A percentile compares a stretch with the other conserved stretches of the same genome.
Conservation (phyloP, 1,284 basidiomycete species). For the Cutaneotrichosporon sp. region DNA sequence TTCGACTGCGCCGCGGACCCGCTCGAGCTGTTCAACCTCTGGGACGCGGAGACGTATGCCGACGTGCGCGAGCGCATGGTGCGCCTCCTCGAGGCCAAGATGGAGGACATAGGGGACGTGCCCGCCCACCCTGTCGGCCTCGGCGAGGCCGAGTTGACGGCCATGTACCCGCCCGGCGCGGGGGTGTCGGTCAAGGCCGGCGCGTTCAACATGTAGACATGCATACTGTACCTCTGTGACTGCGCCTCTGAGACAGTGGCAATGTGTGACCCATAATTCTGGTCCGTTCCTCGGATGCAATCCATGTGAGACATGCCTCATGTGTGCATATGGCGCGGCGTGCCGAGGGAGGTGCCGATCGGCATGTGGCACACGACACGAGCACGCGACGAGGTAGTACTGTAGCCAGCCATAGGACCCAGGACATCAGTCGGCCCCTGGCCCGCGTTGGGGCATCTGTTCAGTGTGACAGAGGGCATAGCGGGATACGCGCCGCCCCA, state of each 20-base stretch:
- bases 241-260: not conserved
- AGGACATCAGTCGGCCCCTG: no score
- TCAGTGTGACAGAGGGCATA: not conserved
- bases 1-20: slow-evolving; percentile 32
- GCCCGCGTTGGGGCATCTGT: no score
- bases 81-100: slow-evolving; percentile 26
- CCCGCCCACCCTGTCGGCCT: slow-evolving; percentile 24
- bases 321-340: no score
- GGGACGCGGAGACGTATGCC: slow-evolving; percentile 12
- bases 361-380: no score
- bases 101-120: slow-evolving; percentile 29
- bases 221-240: not conserved
- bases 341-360: no score
- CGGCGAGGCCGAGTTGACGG: slow-evolving; percentile 1
- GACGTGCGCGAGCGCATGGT: slow-evolving; percentile 25
- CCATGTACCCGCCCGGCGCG: slow-evolving; percentile 12
- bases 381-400: no score
- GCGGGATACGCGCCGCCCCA: no score
- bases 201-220: slow-evolving; percentile 15
- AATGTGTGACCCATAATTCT: not conserved
- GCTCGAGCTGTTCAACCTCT: slow-evolving; percentile 30
- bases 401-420: no score
- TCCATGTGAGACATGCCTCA: no score
- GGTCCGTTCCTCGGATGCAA: no score
- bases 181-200: slow-evolving; percentile 10